Evolutionary conservation across 1,284 basidiomycete genomes (phyloP), one percentile per base, ranked within the genome.

Genomic region (Vanrija pseudolonga): DNA sequence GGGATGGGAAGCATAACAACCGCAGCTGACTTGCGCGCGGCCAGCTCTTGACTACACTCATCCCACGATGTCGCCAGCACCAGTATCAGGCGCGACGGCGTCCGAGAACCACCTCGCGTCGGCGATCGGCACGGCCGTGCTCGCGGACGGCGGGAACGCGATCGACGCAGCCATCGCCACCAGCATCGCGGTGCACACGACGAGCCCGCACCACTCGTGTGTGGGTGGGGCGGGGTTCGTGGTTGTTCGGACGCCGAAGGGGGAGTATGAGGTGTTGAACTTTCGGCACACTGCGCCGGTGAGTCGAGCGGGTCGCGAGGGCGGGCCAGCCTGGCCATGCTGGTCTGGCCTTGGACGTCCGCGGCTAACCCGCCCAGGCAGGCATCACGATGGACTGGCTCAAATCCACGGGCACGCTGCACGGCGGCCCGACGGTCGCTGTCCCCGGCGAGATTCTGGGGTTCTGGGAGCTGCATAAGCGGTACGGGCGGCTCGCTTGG

Each of bases 141-240:
- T 72, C 22, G 41, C 39, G 4, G 12, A 36, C 1, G 69, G 69
- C 6, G 69, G 68, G 15, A 67, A 62, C 39, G 69, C 69, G 4
- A 61, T 57, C 19, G 69, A 72, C 57, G 67, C 68, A 0, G 57
- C 65, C 4, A 62, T 70, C 24, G 78, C 81, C 5, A 64, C 67
- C 8, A 51, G 72, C 3, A 62, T 83, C 23, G 80, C 80, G 3
- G 68, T 78, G 11, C 79, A 80, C n/a, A 78, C 79, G 40, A 70
- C 74, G 17, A 77, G 80, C 63, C 74, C 83, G 28, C 81, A 82
- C 6, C 80, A 83, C 60, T 83, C 58, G 6, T 69, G 67, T 43
- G 50, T 72, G 11, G 69, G 69, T 15, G 69, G 69, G 0, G 67
- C 67, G 4, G 69, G 69, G 15, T 72, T 72, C 41, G 69, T 64